Evolutionary conservation across 75 land plant species (phyloP), one percentile per base, ranked within the genome.

Genomic region (Adiantum capillusveneris): DNA sequence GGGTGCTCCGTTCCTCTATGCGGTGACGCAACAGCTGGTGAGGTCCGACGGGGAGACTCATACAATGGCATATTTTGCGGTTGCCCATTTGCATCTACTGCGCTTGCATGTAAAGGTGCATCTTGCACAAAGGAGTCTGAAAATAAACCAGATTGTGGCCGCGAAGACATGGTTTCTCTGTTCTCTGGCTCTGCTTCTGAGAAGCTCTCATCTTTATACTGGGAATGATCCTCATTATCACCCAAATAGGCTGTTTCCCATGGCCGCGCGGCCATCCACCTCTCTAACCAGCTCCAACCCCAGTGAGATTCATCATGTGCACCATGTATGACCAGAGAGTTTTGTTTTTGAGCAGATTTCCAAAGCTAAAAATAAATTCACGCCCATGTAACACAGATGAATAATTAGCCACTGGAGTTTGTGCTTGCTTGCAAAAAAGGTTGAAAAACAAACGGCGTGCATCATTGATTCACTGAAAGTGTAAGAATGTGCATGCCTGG

Each of bases 261-360:
- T 22, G 76, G 76, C 11, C 69, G 57, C 14, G 76, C 71, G 24
- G 63, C 57, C 60, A 66, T 61, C 76, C 76, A 73, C 14, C 70
- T 68, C 30, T 73, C 76, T 21, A 73, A 39, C 76, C 76, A 73
- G 58, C 70, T 63, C 76, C 76, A 73, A 11, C 69, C 76, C 76
- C 76, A 73, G 28, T 65, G 71, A 0, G 65, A 54, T 29, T 64
- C 46, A 27, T 68, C 65, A 25, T 64, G 63, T 12, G 54, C 65
- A 17, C 51, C 52, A 45, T 56, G 59, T 18, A 73, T 64, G 20
- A 64, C 41, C 73, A 70, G n/a, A 24, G 45, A 46, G 29, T 29
- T 70, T 2, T 65, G 60, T 17, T 58, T 46, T 21, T 67, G 67
- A 14, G 67, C 36, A 29, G 67, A 52, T 30, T 42, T 25, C 67